Conservation (phyloP, 257 asterid genomes). For the Ophiorrhiza pumila region DNA sequence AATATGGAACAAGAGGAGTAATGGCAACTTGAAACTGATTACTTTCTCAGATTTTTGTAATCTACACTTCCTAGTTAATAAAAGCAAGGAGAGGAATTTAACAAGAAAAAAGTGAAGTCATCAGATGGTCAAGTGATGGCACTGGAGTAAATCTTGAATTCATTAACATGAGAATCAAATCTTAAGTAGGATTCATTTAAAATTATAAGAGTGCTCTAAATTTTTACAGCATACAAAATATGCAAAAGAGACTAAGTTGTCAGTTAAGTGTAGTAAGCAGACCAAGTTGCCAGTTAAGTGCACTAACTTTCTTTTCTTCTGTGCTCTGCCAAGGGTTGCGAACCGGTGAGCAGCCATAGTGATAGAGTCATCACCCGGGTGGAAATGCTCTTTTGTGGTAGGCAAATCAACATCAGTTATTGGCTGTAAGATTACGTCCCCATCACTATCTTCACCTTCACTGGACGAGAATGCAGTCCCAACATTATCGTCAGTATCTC, state of each 20-base stretch:
- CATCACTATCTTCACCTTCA: constrained; percentile 85
- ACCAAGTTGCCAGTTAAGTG: constrained; percentile 8
- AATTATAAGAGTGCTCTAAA: background rate
- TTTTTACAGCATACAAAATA: background rate
- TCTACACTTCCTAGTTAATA: background rate
- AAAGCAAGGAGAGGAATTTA: background rate
- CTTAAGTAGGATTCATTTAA: background rate
- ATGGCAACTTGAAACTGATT: background rate
- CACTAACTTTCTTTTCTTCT: constrained; percentile 57
- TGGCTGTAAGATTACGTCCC: constrained; percentile 67
- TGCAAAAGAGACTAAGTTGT: background rate
- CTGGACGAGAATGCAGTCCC: constrained; percentile 62
- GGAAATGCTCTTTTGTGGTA: constrained; percentile 49
- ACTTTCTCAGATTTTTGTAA: background rate
- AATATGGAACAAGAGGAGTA: background rate
- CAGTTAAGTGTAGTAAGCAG: constrained; percentile 6
- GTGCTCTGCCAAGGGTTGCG: constrained; percentile 55
- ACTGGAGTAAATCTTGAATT: background rate
- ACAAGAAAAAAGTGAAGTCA: constrained; percentile 2
- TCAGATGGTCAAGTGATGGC: too few relatives aligned
- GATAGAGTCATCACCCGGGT: constrained; percentile 49
- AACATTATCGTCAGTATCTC: constrained; percentile 32
- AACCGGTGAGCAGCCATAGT: constrained; percentile 64
- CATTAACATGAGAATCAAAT: background rate
- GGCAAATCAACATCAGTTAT: constrained; percentile 79